phyloP scores from a whole-genome alignment of 2,329 filamentous ascomycete genomes.

The Aureobasidium pullulans region DNA sequence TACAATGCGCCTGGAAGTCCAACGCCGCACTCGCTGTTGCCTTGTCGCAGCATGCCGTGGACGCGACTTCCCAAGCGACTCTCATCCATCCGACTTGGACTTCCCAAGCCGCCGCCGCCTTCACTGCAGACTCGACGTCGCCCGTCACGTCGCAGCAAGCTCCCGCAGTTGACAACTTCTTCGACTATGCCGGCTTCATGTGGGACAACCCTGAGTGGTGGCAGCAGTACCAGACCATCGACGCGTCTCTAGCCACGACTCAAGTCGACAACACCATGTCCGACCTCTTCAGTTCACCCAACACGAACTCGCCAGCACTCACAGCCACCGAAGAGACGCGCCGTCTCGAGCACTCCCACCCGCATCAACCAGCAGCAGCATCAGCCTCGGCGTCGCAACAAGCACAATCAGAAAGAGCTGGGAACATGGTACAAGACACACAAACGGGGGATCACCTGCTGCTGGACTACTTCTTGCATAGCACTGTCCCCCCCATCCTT shows the following conservation, averaged over 20 bases:
- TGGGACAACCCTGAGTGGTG: neutral
- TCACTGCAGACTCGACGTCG: neutral
- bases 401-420: neutral
- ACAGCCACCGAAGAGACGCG: neutral
- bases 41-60: too few species aligned
- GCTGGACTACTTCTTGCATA: neutral
- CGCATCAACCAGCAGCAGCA: neutral
- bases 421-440: neutral
- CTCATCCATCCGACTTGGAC: neutral
- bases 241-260: neutral
- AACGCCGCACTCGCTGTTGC: neutral
- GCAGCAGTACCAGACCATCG: neutral
- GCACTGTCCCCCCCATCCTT: neutral
- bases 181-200: conserved; percentile 12
- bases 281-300: neutral
- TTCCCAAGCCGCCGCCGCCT: neutral
- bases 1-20: conserved; percentile 42
- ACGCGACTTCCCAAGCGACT: neutral
- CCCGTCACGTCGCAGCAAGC: neutral
- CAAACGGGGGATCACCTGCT: neutral
- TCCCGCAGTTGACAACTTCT: neutral
- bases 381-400: too few species aligned
- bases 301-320: neutral
- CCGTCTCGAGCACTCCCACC: too few species aligned
- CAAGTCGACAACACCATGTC: neutral